Evolutionary conservation across 495 filamentous ascomycete genomes (phyloP).

Genomic region (Cenococcum geophilum): DNA sequence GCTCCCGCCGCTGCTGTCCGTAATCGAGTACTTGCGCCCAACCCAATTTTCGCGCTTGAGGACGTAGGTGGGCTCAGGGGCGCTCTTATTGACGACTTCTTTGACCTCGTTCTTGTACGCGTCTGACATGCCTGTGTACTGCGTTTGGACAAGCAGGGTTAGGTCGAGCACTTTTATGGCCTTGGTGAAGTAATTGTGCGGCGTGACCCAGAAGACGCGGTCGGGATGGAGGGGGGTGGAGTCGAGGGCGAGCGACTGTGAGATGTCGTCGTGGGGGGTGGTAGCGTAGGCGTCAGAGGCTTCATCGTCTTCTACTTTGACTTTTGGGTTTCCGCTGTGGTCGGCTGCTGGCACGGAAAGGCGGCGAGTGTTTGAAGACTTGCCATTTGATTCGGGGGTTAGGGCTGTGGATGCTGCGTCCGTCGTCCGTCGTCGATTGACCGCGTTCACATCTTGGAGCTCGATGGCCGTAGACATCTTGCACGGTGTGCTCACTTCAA

Average conservation of each 20-base stretch:
- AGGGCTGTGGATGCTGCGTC: not conserved
- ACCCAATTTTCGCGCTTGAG: conserved; percentile 11
- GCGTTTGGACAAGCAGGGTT: conserved; percentile 7
- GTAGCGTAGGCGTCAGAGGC: not conserved
- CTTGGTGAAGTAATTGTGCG: conserved; percentile 20
- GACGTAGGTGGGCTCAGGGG: conserved; percentile 8
- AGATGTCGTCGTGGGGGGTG: conserved; percentile 9
- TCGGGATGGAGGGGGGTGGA: conserved; percentile 13
- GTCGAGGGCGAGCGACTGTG: conserved; percentile 9
- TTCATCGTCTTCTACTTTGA: not conserved
- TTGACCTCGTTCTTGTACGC: conserved; percentile 17
- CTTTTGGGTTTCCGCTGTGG: not conserved
- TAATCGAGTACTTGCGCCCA: conserved; percentile 15
- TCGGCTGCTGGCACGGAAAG: not conserved
- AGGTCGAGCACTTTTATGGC: conserved; percentile 25
- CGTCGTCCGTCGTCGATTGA: not conserved
- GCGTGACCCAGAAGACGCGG: conserved; percentile 24
- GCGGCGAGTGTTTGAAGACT: not conserved
- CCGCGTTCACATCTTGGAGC: not conserved
- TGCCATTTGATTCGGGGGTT: not conserved
- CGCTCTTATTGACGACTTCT: conserved; percentile 15
- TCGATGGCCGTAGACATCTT: not conserved
- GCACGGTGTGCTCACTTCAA: not conserved
- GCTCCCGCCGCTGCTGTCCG: not conserved
- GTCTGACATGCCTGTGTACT: conserved; percentile 14